Conservation (phyloP, 1,139 yeast species). For the Debaryomycetaceae sp. region DNA sequence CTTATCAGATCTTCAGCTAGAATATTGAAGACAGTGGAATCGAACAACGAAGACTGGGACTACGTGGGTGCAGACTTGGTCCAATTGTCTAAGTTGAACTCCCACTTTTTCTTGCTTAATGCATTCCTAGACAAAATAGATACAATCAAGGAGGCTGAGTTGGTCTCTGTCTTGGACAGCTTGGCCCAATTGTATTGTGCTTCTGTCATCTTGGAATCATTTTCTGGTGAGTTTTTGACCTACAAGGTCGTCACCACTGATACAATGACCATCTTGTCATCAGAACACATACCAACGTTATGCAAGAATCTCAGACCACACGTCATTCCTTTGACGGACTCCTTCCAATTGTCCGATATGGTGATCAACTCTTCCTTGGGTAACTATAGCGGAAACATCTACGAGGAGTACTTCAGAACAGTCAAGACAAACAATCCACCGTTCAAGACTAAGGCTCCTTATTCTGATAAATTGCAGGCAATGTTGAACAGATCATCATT, state of each 20-base stretch:
- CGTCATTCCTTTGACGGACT: constrained; percentile 44
- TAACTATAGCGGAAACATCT: constrained; percentile 43
- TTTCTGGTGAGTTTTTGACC: constrained; percentile 74
- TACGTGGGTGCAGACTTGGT: constrained; percentile 54
- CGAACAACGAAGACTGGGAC: constrained; percentile 50
- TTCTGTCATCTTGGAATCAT: constrained; percentile 66
- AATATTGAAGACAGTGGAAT: constrained; percentile 41
- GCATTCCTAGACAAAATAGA: constrained; percentile 38
- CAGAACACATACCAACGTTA: constrained; percentile 21
- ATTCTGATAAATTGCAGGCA: constrained; percentile 30
- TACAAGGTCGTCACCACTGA: constrained; percentile 47
- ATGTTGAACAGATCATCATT: constrained; percentile 38
- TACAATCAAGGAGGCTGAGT: constrained; percentile 16
- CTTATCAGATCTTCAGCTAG: constrained; percentile 47
- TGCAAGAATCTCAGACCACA: constrained; percentile 42
- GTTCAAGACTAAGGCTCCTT: constrained; percentile 36
- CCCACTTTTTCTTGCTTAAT: constrained; percentile 52
- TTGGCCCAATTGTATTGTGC: constrained; percentile 57
- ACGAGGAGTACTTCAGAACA: constrained; percentile 42
- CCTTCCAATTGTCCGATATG: constrained; percentile 48
- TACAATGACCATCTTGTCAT: constrained; percentile 39
- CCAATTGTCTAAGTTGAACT: constrained; percentile 56
- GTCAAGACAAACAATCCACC: constrained; percentile 41
- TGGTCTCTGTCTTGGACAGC: constrained; percentile 26
- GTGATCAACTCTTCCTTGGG: constrained; percentile 44